These are phyloP conservation scores for Lenwebbia sp. DNA, from an alignment of 345 rosid species.

Conservation along the genomic window DNA sequence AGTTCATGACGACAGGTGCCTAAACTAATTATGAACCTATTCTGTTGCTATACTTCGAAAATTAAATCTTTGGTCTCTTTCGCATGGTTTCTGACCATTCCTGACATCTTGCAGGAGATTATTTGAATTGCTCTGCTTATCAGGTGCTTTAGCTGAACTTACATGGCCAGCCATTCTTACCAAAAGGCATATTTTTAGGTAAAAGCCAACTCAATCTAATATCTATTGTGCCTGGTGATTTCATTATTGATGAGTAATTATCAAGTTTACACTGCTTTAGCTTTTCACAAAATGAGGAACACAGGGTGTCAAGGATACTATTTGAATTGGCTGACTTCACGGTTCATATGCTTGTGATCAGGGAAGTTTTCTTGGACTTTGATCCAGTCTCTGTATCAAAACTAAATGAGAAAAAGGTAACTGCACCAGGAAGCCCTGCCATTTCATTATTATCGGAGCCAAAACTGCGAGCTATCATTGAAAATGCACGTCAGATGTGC, in stretches of 20 bases:
- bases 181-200: conserved; percentile 70
- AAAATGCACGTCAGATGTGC: conserved; percentile 67
- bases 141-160: conserved; percentile 84
- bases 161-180: conserved; percentile 74
- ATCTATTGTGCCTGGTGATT: background rate
- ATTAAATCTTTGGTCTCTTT: background rate
- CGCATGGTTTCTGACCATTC: background rate
- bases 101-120: conserved; percentile 41
- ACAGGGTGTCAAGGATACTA: background rate
- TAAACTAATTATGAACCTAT: background rate
- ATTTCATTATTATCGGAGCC: conserved; percentile 56
- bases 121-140: conserved; percentile 71
- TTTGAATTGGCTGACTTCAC: background rate
- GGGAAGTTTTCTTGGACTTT: conserved; percentile 72
- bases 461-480: conserved; percentile 61
- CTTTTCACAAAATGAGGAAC: background rate
- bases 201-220: background rate
- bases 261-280: background rate
- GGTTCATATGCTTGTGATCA: conserved; percentile 8
- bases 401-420: conserved; percentile 52
- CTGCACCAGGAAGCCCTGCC: conserved; percentile 44
- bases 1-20: conserved; percentile 74
- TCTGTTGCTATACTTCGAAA: background rate
- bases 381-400: conserved; percentile 57
- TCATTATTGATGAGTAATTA: background rate